A percentile compares a stretch with the other conserved stretches of the same genome.
Conservation (phyloP, 2,329 filamentous ascomycete species). For the Rhynchosporium agropyri region DNA sequence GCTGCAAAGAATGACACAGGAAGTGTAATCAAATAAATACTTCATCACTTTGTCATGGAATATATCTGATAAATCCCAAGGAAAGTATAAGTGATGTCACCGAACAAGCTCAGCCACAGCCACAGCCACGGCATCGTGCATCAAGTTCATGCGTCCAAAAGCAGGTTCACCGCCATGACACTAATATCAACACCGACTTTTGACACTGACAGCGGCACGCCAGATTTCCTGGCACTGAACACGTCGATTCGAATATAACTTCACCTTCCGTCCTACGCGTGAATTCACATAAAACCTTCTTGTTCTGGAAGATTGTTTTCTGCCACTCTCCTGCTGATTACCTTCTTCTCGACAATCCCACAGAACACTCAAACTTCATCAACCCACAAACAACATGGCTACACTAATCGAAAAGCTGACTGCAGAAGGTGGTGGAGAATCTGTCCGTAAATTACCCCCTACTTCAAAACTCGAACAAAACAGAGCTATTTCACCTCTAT, state of each 20-base stretch:
- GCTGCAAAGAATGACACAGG: too few species aligned
- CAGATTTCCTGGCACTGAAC: not conserved
- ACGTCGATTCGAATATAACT: not conserved
- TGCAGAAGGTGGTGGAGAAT: conserved; percentile 23
- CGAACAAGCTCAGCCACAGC: conserved; percentile 4
- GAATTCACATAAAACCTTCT: not conserved
- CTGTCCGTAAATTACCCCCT: conserved; percentile 16
- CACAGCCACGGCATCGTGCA: conserved; percentile 13
- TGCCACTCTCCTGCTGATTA: not conserved
- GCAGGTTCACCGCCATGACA: conserved; percentile 5
- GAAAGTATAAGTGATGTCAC: conserved; percentile 11
- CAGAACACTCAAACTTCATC: not conserved
- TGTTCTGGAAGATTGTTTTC: not conserved
- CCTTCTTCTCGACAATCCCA: not conserved
- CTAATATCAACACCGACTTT: not conserved
- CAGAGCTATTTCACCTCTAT: not conserved
- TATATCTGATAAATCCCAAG: too few species aligned
- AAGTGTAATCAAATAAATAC: too few species aligned
- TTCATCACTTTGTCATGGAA: too few species aligned
- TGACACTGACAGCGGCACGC: not conserved
- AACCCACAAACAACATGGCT: conserved; percentile 19
- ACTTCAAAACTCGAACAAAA: not conserved
- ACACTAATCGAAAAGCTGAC: conserved; percentile 25
- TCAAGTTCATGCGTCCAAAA: not conserved
- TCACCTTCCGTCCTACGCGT: not conserved